Conservation (phyloP, 2,329 filamentous ascomycete genomes). For the Exophiala phaeomuriformis region DNA sequence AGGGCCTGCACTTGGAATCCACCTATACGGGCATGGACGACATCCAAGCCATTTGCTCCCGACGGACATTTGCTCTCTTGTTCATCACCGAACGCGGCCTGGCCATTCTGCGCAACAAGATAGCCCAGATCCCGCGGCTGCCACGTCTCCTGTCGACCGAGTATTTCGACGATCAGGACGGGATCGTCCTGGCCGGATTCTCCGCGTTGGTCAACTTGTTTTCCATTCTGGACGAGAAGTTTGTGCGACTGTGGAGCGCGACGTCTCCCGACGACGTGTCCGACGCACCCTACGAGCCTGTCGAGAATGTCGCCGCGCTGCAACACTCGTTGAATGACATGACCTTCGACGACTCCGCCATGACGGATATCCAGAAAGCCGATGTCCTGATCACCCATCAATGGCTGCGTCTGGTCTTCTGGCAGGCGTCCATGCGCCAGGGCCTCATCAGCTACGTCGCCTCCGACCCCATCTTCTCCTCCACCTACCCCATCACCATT, state of each 20-base stretch:
- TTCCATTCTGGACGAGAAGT: conserved; percentile 27
- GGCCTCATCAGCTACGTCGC: conserved; percentile 55
- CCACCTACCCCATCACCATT: conserved; percentile 57
- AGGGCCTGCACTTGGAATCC: conserved; percentile 21
- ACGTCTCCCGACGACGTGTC: conserved; percentile 12
- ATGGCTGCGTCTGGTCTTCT: conserved; percentile 64
- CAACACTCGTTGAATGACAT: conserved; percentile 25
- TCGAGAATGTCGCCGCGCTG: conserved; percentile 24
- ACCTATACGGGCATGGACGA: conserved; percentile 21
- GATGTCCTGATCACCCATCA: conserved; percentile 62
- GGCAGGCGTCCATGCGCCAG: conserved; percentile 62
- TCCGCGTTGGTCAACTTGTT: conserved; percentile 24
- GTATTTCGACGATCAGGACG: conserved; percentile 27
- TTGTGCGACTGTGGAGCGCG: conserved; percentile 24
- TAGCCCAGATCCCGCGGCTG: conserved; percentile 22
- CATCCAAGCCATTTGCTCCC: conserved; percentile 23
- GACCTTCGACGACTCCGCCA: conserved; percentile 31
- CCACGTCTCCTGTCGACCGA: conserved; percentile 19
- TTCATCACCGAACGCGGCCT: conserved; percentile 27
- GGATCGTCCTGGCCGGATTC: conserved; percentile 25
- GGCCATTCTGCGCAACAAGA: conserved; percentile 27
- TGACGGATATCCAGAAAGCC: conserved; percentile 58
- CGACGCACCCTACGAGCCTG: conserved; percentile 5
- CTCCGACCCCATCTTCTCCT: conserved; percentile 53
- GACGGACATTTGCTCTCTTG: conserved; percentile 25